These are phyloP conservation scores for Aspergillus pseudoviridinutans DNA, from an alignment of 2,329 filamentous ascomycete species.

Conservation along the genomic window DNA sequence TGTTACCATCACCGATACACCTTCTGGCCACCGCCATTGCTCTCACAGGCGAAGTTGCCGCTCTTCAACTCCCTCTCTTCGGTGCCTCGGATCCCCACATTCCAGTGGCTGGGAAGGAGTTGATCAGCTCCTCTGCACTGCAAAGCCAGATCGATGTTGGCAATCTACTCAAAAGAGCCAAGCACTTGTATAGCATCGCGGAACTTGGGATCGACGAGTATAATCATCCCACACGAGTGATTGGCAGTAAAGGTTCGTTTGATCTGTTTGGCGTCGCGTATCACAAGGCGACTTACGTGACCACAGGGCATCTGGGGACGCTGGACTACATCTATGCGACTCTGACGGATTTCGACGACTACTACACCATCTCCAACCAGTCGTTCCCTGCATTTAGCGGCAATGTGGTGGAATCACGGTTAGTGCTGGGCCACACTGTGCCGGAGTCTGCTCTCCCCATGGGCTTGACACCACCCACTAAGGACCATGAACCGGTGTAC, in stretches of 20 bases:
- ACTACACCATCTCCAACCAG: conserved; percentile 45
- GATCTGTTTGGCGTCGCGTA: background rate
- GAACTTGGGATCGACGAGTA: conserved; percentile 57
- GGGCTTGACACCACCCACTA: conserved; percentile 56
- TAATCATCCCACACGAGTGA: conserved; percentile 66
- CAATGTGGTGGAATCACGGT: conserved; percentile 56
- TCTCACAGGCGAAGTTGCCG: conserved; percentile 9
- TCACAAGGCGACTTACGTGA: background rate
- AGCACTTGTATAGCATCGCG: conserved; percentile 60
- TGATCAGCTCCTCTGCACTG: conserved; percentile 47
- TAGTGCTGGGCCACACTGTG: conserved; percentile 55
- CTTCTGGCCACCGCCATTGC: background rate
- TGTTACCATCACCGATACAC: background rate
- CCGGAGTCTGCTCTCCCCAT: conserved; percentile 56
- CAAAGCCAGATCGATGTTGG: conserved; percentile 50
- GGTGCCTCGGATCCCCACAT: conserved; percentile 8
- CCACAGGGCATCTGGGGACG: conserved; percentile 55
- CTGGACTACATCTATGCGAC: conserved; percentile 59
- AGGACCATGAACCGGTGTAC: conserved; percentile 35
- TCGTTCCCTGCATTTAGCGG: conserved; percentile 59
- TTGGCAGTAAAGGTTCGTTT: conserved; percentile 63
- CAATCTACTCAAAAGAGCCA: conserved; percentile 56
- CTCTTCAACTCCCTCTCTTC: conserved; percentile 18
- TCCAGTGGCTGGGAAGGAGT: conserved; percentile 13
- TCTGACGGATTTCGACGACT: conserved; percentile 38